Base-by-base conservation (phyloP, 352 stramenopile species). In the Discostella stelligera region DNA sequence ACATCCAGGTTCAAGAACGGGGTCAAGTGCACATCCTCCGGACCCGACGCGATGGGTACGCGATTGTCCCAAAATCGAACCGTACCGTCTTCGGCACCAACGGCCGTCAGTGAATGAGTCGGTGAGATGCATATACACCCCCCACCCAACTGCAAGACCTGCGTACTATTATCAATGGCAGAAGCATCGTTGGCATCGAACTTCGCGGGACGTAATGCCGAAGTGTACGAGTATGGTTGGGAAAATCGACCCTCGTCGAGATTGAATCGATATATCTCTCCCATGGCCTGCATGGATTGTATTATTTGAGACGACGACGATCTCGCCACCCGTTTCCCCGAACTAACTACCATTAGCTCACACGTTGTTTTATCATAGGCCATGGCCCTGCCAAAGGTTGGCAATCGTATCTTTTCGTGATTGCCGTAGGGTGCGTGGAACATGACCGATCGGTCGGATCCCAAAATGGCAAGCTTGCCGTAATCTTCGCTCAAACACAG, bases 351-450 rank as follows among this genome's bases (percentile, higher is more conserved):
- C 75, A 98, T 95, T 49, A 99, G 87, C 72, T 99, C 97, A 82
- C 97, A 99, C 48, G 94, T 96, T 59, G 95, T 94, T 53, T 90
- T 89, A 79, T 99, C 95, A 87, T 99, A 99, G 25, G 91, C 94
- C 94, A 99, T 98, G 53, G 96, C 94, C 50, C 97, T 90, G 4
- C 97, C 97, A 87, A 99, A 98, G 37, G 97, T 98, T 25, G 97
- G 97, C 67, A 99, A 96, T 61, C 97, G 85, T 74, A 99, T 84
- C 49, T 86, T 94, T 82, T 98, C 97, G 83, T 99, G 97, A 9
- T 84, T 94, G 23, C 98, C 98, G 85, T 99, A 99, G 0, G 96
- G 95, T 37, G 98, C 97, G 82, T 99, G 98, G 82, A 99, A 99
- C 11, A 90, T 90, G 56, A 99, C 90, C 32, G 94, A 98, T 18